Conservation (phyloP, 495 filamentous ascomycete species). For the Pseudomonodictys pantanalensis region DNA sequence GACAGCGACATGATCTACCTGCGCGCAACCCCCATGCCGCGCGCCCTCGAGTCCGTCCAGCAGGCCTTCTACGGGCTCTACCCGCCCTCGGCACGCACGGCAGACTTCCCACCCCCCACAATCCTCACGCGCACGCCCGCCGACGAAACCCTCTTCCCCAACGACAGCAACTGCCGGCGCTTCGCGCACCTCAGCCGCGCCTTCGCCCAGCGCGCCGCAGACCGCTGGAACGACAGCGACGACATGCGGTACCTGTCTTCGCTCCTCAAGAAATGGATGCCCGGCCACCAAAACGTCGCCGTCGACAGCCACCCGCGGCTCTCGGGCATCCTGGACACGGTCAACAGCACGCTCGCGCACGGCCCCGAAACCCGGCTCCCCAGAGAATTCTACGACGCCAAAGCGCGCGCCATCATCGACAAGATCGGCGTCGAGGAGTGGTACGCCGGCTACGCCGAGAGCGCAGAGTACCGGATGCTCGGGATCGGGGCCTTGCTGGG, state of each 20-base stretch:
- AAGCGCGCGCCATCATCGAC: conserved; percentile 67
- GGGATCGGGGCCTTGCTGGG: conserved; percentile 83
- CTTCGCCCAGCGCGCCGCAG: conserved; percentile 78
- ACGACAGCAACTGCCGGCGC: conserved; percentile 78
- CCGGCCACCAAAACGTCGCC: conserved; percentile 61
- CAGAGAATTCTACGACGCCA: conserved; percentile 80
- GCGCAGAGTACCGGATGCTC: conserved; percentile 75
- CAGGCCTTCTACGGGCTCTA: conserved; percentile 90
- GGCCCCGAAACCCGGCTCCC: conserved; percentile 75
- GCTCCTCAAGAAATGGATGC: conserved; percentile 80
- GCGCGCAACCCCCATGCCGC: conserved; percentile 77
- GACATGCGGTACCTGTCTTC: conserved; percentile 84
- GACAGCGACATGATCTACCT: conserved; percentile 75
- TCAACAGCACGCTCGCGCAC: conserved; percentile 86
- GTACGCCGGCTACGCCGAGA: conserved; percentile 84
- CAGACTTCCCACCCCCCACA: conserved; percentile 65
- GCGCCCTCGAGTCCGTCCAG: conserved; percentile 84
- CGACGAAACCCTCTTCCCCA: conserved; percentile 92
- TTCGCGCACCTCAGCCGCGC: conserved; percentile 75
- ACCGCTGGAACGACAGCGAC: conserved; percentile 74
- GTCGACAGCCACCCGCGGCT: conserved; percentile 83
- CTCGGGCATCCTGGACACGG: conserved; percentile 88
- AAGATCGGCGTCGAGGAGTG: conserved; percentile 85
- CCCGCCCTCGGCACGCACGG: conserved; percentile 63
- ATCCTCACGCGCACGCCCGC: conserved; percentile 68